These are phyloP conservation scores for Evernia prunastri DNA, from an alignment of 495 filamentous ascomycete species.

Conservation along the genomic window DNA sequence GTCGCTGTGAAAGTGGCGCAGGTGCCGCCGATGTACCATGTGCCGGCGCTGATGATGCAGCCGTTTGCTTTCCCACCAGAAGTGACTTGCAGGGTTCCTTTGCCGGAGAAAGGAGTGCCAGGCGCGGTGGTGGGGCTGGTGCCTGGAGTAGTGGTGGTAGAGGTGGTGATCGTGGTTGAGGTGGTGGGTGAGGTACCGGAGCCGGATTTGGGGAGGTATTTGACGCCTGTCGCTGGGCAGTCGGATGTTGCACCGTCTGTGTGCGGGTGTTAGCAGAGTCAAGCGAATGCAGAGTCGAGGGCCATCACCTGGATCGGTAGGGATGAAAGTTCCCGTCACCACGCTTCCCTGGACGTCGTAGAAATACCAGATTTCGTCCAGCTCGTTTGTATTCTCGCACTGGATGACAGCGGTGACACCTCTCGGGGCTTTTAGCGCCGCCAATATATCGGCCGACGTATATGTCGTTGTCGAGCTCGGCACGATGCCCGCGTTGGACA, in stretches of 20 bases:
- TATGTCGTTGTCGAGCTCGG: constrained; percentile 48
- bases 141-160: constrained; percentile 32
- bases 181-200: constrained; percentile 28
- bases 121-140: constrained; percentile 38
- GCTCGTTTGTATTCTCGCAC: constrained; percentile 47
- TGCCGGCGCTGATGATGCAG: constrained; percentile 63
- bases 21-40: constrained; percentile 63
- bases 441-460: constrained; percentile 53
- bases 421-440: constrained; percentile 55
- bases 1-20: constrained; percentile 62
- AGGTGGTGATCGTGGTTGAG: constrained; percentile 33
- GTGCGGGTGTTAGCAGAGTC: background rate
- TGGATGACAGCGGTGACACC: constrained; percentile 63
- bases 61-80: constrained; percentile 48
- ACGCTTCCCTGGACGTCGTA: constrained; percentile 74
- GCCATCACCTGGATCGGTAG: constrained; percentile 48
- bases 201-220: constrained; percentile 58
- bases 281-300: background rate
- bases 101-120: constrained; percentile 46
- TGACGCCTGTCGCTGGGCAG: constrained; percentile 55
- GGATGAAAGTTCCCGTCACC: constrained; percentile 67
- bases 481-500: constrained; percentile 44
- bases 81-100: constrained; percentile 54
- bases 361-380: constrained; percentile 82
- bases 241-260: constrained; percentile 56